Evolutionary conservation across 768 basidiomycete genomes (phyloP), one percentile per base, ranked within the genome.

Genomic region (Hirschioporus abietinus): DNA sequence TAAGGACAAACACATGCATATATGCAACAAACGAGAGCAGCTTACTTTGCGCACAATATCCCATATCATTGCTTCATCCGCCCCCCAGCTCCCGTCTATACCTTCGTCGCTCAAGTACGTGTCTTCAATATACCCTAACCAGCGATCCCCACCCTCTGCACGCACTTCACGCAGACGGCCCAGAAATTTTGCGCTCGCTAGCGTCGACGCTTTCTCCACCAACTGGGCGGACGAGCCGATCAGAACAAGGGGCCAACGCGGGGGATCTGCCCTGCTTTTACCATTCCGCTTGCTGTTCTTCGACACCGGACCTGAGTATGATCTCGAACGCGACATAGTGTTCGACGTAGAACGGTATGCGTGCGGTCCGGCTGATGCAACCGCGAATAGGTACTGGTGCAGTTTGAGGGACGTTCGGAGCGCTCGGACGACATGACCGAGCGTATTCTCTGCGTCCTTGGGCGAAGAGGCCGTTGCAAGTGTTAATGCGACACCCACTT

Each of bases 161-260:
- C 64, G 66, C 25, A 70, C 59, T 52, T 68, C 35, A 78, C 73
- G 30, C n/a, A 91, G 76, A 15, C 89, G 82, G 2, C 86, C 87
- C n/a, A 89, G 77, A 72, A 93, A 89, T 73, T 92, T 92, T 36
- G 89, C 83, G 64, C 79, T 80, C 17, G 83, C 81, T 64, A 92
- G 84, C 8, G 90, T 81, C 26, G 85, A 81, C 0, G 90, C 89
- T 24, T 89, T 85, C 64, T 88, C 84, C n/a, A 91, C 81, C 63
- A 84, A 82, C 9, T 83, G 81, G 12, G 78, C 75, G 0, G 83
- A 81, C 7, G 88, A 85, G 9, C 85, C 85, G 63, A 82, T 83
- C 65, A 92, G 79, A 65, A 91, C 78, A 15, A 92, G 78, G 2
- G 81, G 78, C 71, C 71, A 4, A 66, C 10, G 67, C 42, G 42